Conservation (phyloP, 768 basidiomycete genomes). For the Dacryopinax primogenitus region DNA sequence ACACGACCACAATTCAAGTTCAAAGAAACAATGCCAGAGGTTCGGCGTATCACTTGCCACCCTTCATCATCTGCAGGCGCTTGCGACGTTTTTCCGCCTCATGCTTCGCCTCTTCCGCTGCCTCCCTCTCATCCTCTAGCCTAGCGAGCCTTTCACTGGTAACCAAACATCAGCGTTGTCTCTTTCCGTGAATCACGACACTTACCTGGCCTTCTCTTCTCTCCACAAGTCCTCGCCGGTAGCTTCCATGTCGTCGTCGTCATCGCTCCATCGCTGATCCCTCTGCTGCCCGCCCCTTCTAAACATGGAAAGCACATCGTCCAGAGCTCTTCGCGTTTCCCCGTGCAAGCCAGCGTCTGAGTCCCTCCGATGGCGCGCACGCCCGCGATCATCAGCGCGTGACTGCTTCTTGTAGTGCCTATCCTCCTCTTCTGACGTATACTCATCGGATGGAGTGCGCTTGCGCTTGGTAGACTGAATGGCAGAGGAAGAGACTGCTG, state of each 20-base stretch:
- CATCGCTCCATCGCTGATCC: not conserved
- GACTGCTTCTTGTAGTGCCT: not conserved
- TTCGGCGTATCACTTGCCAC: not conserved
- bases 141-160: not conserved
- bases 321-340: not conserved
- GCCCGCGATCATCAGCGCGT: not conserved
- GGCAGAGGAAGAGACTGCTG: not conserved
- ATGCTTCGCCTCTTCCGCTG: not conserved
- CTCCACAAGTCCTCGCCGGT: not conserved
- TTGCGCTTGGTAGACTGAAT: not conserved
- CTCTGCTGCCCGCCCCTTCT: not conserved
- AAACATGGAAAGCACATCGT: conserved; percentile 5
- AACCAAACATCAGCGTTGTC: not conserved
- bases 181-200: not conserved
- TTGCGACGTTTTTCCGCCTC: conserved; percentile 1
- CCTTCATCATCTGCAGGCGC: conserved; percentile 2
- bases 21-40: not conserved
- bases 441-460: not conserved
- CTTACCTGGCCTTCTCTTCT: not conserved
- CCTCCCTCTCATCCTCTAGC: conserved; percentile 3
- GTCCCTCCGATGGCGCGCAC: not conserved
- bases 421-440: not conserved
- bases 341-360: not conserved
- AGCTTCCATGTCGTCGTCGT: conserved; percentile 3
- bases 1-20: not conserved